phyloP scores from a whole-genome alignment of 352 stramenopile species.

The Phytophthora idaei region DNA sequence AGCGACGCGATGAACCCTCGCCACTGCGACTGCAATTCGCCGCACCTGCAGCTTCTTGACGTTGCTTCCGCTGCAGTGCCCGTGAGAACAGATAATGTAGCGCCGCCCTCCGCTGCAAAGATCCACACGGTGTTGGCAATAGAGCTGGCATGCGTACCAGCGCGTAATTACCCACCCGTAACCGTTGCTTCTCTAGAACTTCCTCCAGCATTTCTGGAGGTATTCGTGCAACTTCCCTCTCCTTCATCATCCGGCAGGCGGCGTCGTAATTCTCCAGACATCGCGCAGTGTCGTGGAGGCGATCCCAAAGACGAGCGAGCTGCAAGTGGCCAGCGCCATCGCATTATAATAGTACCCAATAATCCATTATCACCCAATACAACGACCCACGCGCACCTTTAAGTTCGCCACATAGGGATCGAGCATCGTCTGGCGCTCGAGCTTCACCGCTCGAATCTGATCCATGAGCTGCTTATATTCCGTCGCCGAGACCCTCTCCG shows the following conservation, averaged over 20 bases:
- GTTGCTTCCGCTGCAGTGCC: constrained; percentile 40
- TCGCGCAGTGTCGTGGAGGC: constrained; percentile 53
- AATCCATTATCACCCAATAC: not conserved
- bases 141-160: not conserved
- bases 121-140: not conserved
- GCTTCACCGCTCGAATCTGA: constrained; percentile 48
- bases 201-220: constrained; percentile 33
- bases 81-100: constrained; percentile 56
- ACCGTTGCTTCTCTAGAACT: constrained; percentile 47
- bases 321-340: constrained; percentile 13
- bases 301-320: constrained; percentile 63
- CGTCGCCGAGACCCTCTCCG: constrained; percentile 14
- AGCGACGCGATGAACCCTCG: not conserved
- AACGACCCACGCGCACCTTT: constrained; percentile 39
- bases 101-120: constrained; percentile 45
- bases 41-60: constrained; percentile 45
- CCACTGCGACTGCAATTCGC: not conserved
- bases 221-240: constrained; percentile 39
- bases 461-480: constrained; percentile 52
- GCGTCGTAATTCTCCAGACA: constrained; percentile 63
- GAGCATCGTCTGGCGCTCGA: constrained; percentile 38
- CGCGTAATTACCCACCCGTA: constrained; percentile 33
- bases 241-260: constrained; percentile 39
- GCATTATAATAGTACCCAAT: not conserved
- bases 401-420: constrained; percentile 62